Percentiles rank a stretch among this genome's conserved stretches.
Conservation (phyloP, 140 eudicot genomes). For the Oenanthe javanica region DNA sequence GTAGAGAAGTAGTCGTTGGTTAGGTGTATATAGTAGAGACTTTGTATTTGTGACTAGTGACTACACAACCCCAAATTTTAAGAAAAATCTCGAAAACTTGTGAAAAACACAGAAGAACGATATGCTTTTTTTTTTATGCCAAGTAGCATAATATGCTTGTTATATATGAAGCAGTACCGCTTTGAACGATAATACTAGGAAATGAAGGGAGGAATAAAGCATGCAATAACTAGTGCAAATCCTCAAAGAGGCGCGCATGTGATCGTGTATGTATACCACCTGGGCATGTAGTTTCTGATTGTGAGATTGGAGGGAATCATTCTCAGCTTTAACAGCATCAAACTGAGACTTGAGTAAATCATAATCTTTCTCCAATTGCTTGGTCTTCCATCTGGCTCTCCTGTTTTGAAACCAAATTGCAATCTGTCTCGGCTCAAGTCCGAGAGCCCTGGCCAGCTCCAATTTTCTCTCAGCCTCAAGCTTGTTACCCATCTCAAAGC, state of each 20-base stretch:
- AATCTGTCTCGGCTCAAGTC: slow-evolving; percentile 91
- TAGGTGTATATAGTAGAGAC: not conserved
- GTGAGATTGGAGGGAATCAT: slow-evolving; percentile 82
- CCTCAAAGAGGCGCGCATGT: not conserved
- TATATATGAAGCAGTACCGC: not conserved
- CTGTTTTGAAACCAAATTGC: slow-evolving; percentile 98
- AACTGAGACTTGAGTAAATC: slow-evolving; percentile 78
- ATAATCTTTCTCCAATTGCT: slow-evolving; percentile 92
- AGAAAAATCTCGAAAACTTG: not conserved
- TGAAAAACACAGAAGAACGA: not conserved
- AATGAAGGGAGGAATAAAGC: not conserved
- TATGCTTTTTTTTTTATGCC: too few relatives aligned
- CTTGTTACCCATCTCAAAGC: slow-evolving; percentile 86
- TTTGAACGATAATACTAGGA: too few relatives aligned
- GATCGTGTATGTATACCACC: slow-evolving; percentile 30
- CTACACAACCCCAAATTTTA: not conserved
- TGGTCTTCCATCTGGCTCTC: slow-evolving; percentile 97
- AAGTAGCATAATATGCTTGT: too few relatives aligned
- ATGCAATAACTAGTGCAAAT: not conserved
- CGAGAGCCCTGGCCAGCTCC: slow-evolving; percentile 97
- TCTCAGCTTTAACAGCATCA: slow-evolving; percentile 87
- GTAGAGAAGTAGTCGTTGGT: not conserved
- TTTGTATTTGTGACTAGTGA: not conserved
- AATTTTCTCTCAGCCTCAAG: slow-evolving; percentile 97
- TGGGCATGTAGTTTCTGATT: slow-evolving; percentile 86